Evolutionary conservation across 2,329 filamentous ascomycete genomes (phyloP), one percentile per base, ranked within the genome.

Genomic region (Microsporum audouinii): DNA sequence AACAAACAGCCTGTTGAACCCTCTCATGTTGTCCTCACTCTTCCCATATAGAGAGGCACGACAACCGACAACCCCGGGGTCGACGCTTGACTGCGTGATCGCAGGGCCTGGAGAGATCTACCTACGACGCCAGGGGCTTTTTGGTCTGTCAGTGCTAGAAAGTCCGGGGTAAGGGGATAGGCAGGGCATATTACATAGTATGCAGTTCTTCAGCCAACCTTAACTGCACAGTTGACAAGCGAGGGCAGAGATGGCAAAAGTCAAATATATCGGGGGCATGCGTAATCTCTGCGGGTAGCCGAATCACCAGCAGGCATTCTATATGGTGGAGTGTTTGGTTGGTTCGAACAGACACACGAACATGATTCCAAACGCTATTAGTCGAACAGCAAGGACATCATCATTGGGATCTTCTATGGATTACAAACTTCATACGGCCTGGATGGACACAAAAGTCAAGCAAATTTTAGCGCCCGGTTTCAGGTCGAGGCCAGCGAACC

Each of bases 161-260:
- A 55, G 51, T 55, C 51, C 14, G 51, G 51, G 51, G 51, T 55
- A 55, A 10, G 14, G 51, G 51, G 51, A 36, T 7, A 31, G 4
- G 12, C 45, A 31, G 27, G 45, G 45, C 45, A 27, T 23, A 23
- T n/a, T 43, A 5, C 51, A 55, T 51, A 23, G 17, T 23, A 51
- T 55, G 51, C 51, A 55, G 51, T 38, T 55, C 51, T 55, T 53
- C 49, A 53, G 39, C 51, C 51, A 55, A 55, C 51, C 51, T 55
- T 55, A 55, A 36, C 51, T n/a, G 51, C 51, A 12, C 51, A 36
- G 7, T 36, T 55, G 6, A 36, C 51, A 55, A 55, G 51, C 51
- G 51, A 53, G 31, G 3, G 31, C n/a, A 7, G 51, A n/a, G 33
- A 36, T 55, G 33, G 51, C 31, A 6, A 36, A 55, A 55, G 51